Conservation (phyloP, 2,329 filamentous ascomycete species). For the Tolypocladium sp. region DNA sequence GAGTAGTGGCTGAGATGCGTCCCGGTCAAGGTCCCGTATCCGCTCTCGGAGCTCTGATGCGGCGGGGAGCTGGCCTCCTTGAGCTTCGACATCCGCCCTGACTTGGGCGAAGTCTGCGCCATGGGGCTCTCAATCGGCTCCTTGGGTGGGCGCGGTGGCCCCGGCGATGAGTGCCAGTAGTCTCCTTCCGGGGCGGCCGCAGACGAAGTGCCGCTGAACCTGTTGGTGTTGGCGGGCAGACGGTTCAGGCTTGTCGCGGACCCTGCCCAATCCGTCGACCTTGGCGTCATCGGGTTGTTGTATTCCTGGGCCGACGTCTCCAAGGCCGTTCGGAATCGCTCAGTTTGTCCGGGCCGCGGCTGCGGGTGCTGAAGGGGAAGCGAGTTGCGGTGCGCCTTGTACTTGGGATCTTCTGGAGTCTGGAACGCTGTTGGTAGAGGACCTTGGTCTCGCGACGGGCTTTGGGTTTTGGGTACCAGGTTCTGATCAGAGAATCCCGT, state of each 20-base stretch:
- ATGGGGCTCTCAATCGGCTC: slow-evolving; percentile 42
- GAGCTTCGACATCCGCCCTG: slow-evolving; percentile 39
- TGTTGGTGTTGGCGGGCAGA: slow-evolving; percentile 35
- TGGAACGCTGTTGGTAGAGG: slow-evolving; percentile 43
- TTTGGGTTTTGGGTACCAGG: slow-evolving; percentile 20
- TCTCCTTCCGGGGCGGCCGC: slow-evolving; percentile 25
- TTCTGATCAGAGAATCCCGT: slow-evolving; percentile 46
- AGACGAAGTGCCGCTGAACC: slow-evolving; percentile 37
- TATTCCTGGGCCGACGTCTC: slow-evolving; percentile 66
- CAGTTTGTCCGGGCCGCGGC: slow-evolving; percentile 63
- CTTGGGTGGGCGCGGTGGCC: slow-evolving; percentile 52
- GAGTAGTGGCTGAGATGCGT: slow-evolving; percentile 41
- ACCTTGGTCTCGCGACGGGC: slow-evolving; percentile 7
- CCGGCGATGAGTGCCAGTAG: slow-evolving; percentile 37
- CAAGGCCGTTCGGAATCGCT: slow-evolving; percentile 63
- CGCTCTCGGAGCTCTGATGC: slow-evolving; percentile 46
- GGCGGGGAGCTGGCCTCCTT: slow-evolving; percentile 46
- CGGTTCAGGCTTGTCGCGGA: slow-evolving; percentile 51
- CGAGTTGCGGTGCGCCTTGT: slow-evolving; percentile 73
- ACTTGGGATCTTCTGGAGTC: slow-evolving; percentile 62
- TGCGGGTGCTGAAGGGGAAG: slow-evolving; percentile 74
- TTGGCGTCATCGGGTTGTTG: slow-evolving; percentile 49
- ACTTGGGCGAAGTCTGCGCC: slow-evolving; percentile 34
- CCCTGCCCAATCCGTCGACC: slow-evolving; percentile 53
- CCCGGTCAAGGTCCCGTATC: slow-evolving; percentile 39